phyloP scores from a whole-genome alignment of 2,329 filamentous ascomycete species.

The Colletotrichum trifolii region DNA sequence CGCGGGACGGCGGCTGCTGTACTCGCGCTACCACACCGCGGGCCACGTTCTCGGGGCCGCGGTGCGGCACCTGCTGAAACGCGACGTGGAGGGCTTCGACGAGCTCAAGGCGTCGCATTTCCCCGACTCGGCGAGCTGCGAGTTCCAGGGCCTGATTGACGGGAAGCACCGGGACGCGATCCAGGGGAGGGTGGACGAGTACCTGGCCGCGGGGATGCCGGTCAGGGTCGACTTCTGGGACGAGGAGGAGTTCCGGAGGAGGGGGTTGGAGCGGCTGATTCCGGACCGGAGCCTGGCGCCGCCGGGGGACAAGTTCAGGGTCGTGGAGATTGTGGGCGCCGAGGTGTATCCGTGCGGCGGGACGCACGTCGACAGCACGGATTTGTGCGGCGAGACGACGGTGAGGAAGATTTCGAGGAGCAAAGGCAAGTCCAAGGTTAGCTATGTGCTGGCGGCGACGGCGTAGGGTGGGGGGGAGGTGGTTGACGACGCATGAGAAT shows the following conservation, averaged over 20 bases:
- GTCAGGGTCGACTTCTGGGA: slow-evolving; percentile 76
- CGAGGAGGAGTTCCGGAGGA: slow-evolving; percentile 67
- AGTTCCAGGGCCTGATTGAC: slow-evolving; percentile 75
- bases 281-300: slow-evolving; percentile 58
- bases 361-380: slow-evolving; percentile 74
- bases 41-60: slow-evolving; percentile 78
- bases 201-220: slow-evolving; percentile 64
- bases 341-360: slow-evolving; percentile 81
- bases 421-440: slow-evolving; percentile 73
- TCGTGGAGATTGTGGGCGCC: slow-evolving; percentile 75
- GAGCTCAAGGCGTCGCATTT: slow-evolving; percentile 80
- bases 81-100: slow-evolving; percentile 63
- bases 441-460: slow-evolving; percentile 46
- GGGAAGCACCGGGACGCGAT: slow-evolving; percentile 71
- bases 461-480: neutral
- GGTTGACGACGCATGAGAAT: neutral
- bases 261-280: slow-evolving; percentile 66
- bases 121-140: slow-evolving; percentile 73
- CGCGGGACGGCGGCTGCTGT: slow-evolving; percentile 66
- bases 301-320: slow-evolving; percentile 68
- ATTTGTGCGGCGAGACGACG: slow-evolving; percentile 67
- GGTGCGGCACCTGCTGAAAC: slow-evolving; percentile 67
- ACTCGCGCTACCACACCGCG: slow-evolving; percentile 78
- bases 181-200: slow-evolving; percentile 70
- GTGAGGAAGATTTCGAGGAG: slow-evolving; percentile 75